These are phyloP conservation scores for Boletus smithii DNA, from an alignment of 1,284 basidiomycete species.

Conservation along the genomic window DNA sequence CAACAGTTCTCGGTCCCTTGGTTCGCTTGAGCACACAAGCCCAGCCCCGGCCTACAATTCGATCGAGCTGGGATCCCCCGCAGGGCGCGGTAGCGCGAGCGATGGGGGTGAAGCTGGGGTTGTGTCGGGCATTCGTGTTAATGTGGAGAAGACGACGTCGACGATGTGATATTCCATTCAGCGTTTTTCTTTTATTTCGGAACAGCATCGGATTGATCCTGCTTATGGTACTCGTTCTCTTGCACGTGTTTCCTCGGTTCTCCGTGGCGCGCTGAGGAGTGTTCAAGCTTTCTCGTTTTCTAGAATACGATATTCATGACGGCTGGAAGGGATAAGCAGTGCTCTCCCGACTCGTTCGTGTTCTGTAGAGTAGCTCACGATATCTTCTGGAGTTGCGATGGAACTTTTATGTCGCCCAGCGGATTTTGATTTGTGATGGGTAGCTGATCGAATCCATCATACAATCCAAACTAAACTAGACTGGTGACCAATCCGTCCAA, in stretches of 20 bases:
- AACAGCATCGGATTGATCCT: constrained; percentile 28
- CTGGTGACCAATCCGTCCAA: too few species aligned
- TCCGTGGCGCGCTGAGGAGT: constrained; percentile 8
- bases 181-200: constrained; percentile 19
- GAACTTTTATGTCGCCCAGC: not conserved
- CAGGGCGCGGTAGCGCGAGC: constrained; percentile 37
- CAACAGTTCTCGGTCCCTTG: constrained; percentile 34
- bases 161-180: constrained; percentile 38
- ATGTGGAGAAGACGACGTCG: constrained; percentile 59
- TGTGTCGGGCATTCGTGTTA: constrained; percentile 56
- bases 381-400: not conserved
- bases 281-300: constrained; percentile 17
- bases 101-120: constrained; percentile 27
- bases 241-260: constrained; percentile 17
- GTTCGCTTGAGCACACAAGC: constrained; percentile 35
- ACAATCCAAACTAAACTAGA: too few species aligned
- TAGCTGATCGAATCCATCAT: not conserved
- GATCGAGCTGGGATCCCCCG: constrained; percentile 45
- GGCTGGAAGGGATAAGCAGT: constrained; percentile 17
- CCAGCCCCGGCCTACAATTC: constrained; percentile 54
- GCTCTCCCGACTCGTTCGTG: constrained; percentile 13
- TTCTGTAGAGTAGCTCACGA: constrained; percentile 7
- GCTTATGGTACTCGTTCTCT: constrained; percentile 22
- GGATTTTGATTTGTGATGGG: not conserved
- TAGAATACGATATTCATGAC: constrained; percentile 20